Conservation (phyloP, 2,329 filamentous ascomycete genomes). For the Calonectria multiphialidica region DNA sequence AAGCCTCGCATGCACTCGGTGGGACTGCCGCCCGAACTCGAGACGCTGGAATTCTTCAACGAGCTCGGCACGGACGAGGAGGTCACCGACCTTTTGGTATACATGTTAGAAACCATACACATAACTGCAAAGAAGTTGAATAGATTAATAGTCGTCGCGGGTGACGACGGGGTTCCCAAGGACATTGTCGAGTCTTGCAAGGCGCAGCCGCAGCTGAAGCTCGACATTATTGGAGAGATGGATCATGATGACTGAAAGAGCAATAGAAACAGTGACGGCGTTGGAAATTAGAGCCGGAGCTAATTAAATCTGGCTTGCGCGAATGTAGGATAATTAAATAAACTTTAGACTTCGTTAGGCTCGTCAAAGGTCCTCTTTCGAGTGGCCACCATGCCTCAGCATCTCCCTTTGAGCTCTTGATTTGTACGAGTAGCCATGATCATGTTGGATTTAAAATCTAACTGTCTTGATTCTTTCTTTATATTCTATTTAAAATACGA, state of each 20-base stretch:
- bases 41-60: slow-evolving; percentile 60
- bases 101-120: slow-evolving; percentile 53
- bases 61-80: slow-evolving; percentile 60
- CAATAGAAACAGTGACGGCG: not conserved
- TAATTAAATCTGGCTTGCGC: not conserved
- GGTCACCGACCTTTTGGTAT: slow-evolving; percentile 58
- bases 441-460: no score
- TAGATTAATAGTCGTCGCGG: slow-evolving; percentile 52
- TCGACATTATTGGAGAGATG: slow-evolving; percentile 48
- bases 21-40: slow-evolving; percentile 59
- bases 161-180: slow-evolving; percentile 48
- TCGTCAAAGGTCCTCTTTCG: not conserved
- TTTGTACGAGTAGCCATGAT: not conserved
- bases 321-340: not conserved
- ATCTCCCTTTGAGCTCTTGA: no score
- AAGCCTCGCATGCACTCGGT: slow-evolving; percentile 60
- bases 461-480: no score
- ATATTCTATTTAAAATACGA: no score
- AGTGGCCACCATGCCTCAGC: not conserved
- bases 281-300: not conserved
- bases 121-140: slow-evolving; percentile 53
- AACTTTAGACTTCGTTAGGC: not conserved
- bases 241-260: not conserved
- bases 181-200: slow-evolving; percentile 52
- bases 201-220: slow-evolving; percentile 43